Conservation (phyloP, 1,284 basidiomycete species). For the Sporisorium reilianum region DNA sequence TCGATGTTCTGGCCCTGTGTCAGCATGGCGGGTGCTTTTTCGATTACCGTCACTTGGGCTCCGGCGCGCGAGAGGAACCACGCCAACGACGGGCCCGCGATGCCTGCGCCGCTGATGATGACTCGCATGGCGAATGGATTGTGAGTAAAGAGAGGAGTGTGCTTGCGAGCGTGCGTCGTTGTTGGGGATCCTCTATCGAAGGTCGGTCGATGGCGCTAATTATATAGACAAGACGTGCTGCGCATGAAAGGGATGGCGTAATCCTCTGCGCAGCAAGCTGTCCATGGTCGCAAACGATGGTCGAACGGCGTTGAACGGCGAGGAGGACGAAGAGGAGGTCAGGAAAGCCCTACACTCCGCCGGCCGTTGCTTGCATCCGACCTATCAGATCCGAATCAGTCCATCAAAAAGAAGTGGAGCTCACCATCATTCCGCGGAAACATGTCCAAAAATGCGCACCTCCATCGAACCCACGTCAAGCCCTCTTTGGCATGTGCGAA, state of each 20-base stretch:
- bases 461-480: too few species aligned
- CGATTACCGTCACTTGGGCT: constrained; percentile 66
- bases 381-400: too few species aligned
- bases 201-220: background rate
- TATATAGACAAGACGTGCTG: background rate
- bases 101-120: constrained; percentile 69
- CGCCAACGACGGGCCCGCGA: constrained; percentile 69
- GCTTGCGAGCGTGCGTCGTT: background rate
- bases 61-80: constrained; percentile 62
- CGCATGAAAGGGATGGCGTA: background rate
- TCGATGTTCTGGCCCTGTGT: constrained; percentile 69
- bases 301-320: too few species aligned
- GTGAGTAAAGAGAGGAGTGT: background rate
- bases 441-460: too few species aligned
- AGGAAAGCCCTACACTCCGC: background rate
- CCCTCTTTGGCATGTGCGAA: too few species aligned
- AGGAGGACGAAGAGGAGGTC: too few species aligned
- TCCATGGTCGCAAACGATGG: background rate
- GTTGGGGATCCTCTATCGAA: too few species aligned
- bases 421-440: too few species aligned
- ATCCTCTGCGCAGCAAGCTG: background rate
- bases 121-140: constrained; percentile 32
- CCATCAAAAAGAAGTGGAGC: too few species aligned
- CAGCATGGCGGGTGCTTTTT: constrained; percentile 59
- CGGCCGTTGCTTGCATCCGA: background rate